Evolutionary conservation across 139 green algal species (phyloP), one percentile per base, ranked within the genome.

Genomic region (Pedinophyceae sp.): DNA sequence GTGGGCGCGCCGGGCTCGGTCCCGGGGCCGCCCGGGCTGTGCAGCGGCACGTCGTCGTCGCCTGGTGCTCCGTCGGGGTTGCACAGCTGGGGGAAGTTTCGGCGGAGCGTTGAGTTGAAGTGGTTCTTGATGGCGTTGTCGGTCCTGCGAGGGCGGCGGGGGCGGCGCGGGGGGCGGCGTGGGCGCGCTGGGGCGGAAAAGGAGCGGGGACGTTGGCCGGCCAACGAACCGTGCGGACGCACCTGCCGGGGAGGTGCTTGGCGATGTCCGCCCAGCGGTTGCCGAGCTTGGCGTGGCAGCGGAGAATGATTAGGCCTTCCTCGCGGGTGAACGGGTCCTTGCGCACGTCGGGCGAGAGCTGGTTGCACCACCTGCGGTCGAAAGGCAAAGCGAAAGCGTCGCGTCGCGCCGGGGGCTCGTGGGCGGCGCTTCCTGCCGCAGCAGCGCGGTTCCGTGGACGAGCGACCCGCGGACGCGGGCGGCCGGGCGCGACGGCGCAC

Each of bases 251-350:
- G 10, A 7, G 34, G 10, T 19, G 10, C 34, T 43, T 43, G 34
- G 34, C 34, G 34, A 43, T 43, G 10, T 43, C 34, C 34, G 34
- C 34, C 34, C 34, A 43, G 10, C 13, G 7, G 60, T 77, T 77
- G 22, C 71, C 71, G 15, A 62, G 30, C 48, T 52, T 43, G 13
- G 22, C 24, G 57, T 81, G 72, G 34, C 27, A 61, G 26, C 57
- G 54, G 34, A 71, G 55, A 22, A 73, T 40, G 43, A 10, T 54
- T n/a, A 16, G 26, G 38, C 72, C 72, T 60, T 83, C 75, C 54
- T 77, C 69, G 17, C 57, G 30, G 1, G 56, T 70, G 61, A 77
- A 83, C 1, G 67, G 60, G 19, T 73, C 69, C 24, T 64, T 73
- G 55, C 72, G 74, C 34, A 71, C 59, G 40, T 54, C 53, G 7